These are phyloP conservation scores for Cytidiella melzeri DNA, from an alignment of 768 basidiomycete species.

Conservation along the genomic window DNA sequence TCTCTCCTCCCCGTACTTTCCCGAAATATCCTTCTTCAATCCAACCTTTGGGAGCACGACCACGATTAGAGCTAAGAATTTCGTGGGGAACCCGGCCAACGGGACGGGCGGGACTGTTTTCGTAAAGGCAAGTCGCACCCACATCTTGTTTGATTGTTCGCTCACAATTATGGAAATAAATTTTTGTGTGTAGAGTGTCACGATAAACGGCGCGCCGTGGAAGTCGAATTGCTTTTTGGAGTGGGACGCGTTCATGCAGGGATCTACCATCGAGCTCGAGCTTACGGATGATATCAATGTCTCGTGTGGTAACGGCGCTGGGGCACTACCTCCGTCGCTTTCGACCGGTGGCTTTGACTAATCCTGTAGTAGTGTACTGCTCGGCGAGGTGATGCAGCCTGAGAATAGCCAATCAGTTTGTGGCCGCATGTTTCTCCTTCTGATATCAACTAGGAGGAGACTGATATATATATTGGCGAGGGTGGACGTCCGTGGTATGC, in stretches of 20 bases:
- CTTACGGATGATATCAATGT: constrained; percentile 48
- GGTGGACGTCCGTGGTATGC: too few relatives aligned
- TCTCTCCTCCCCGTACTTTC: constrained; percentile 59
- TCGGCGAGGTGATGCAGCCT: too few relatives aligned
- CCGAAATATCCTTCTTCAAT: constrained; percentile 53
- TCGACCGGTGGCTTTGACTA: constrained; percentile 52
- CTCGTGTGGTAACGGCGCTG: constrained; percentile 40
- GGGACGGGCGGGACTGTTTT: constrained; percentile 53
- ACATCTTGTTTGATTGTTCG: background rate
- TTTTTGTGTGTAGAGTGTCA: constrained; percentile 38
- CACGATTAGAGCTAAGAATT: constrained; percentile 43
- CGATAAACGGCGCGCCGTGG: constrained; percentile 49
- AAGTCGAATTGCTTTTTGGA: constrained; percentile 61
- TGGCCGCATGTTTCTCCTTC: too few relatives aligned
- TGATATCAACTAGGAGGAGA: too few relatives aligned
- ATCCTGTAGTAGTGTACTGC: too few relatives aligned
- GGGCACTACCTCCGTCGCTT: constrained; percentile 52
- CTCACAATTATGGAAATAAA: background rate
- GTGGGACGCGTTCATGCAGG: constrained; percentile 55
- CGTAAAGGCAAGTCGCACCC: constrained; percentile 42
- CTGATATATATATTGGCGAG: too few relatives aligned
- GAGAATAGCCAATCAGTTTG: too few relatives aligned
- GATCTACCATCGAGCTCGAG: constrained; percentile 48
- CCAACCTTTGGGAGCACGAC: constrained; percentile 52
- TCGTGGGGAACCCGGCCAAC: constrained; percentile 43